phyloP scores from a whole-genome alignment of 2,329 filamentous ascomycete species.

The Neofusicoccum umdonicola region DNA sequence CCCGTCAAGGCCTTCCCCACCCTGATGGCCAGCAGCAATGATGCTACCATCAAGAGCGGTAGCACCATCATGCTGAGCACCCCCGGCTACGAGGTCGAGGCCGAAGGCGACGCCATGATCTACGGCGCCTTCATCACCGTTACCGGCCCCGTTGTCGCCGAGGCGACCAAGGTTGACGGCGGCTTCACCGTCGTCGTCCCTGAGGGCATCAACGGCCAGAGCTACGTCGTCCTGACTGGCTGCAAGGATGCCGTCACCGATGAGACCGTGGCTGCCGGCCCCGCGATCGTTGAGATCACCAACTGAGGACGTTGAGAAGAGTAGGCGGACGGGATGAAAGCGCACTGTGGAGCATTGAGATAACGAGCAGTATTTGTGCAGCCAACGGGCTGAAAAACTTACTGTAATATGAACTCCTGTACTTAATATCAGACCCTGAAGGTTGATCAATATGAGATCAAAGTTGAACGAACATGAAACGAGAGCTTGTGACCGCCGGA shows the following conservation, averaged over 20 bases:
- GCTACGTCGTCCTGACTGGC: conserved; percentile 42
- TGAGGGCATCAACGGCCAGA: conserved; percentile 36
- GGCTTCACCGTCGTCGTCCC: conserved; percentile 30
- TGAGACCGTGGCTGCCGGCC: conserved; percentile 39
- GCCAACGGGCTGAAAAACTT: too few relatives aligned
- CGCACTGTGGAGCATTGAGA: too few relatives aligned
- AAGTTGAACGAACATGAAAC: too few relatives aligned
- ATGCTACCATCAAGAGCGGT: conserved; percentile 18
- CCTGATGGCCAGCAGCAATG: conserved; percentile 30
- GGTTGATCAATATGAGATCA: too few relatives aligned
- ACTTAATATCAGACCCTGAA: too few relatives aligned
- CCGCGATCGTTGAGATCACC: conserved; percentile 27
- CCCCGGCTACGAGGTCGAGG: conserved; percentile 25
- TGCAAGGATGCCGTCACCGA: conserved; percentile 38
- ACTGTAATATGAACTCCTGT: too few relatives aligned
- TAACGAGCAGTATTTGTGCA: too few relatives aligned
- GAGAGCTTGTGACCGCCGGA: too few relatives aligned
- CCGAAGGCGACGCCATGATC: conserved; percentile 17
- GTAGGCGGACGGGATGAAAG: too few relatives aligned
- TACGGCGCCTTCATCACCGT: conserved; percentile 42
- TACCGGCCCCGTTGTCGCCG: conserved; percentile 34
- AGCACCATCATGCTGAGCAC: conserved; percentile 23
- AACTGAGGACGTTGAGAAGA: background rate
- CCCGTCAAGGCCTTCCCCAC: conserved; percentile 61
- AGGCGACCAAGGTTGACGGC: conserved; percentile 25